Conservation (phyloP, 108 stramenopile genomes). For the Aureococcus anophagefferens region DNA sequence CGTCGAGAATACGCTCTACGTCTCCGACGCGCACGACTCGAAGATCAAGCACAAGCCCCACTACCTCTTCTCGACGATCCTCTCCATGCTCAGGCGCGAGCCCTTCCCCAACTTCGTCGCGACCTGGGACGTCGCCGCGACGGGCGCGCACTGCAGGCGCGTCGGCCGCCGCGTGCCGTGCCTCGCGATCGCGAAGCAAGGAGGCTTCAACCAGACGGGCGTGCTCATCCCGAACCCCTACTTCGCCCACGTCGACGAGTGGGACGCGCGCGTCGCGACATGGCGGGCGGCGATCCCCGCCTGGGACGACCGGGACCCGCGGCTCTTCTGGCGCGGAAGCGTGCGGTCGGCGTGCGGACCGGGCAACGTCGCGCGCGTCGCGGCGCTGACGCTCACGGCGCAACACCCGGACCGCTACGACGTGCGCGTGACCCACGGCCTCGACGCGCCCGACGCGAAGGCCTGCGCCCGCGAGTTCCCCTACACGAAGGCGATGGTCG, state of each 20-base stretch:
- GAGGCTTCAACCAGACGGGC: neutral
- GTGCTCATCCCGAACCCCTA: neutral
- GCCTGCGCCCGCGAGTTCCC: neutral
- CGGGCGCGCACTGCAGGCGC: neutral
- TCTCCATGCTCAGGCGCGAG: neutral
- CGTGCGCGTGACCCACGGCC: neutral
- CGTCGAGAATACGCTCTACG: too few species aligned
- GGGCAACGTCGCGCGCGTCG: neutral
- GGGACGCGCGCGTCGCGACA: neutral
- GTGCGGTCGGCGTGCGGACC: neutral
- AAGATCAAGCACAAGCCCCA: neutral
- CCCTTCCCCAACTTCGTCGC: neutral
- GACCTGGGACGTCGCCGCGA: neutral
- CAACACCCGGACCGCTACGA: neutral
- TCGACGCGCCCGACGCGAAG: neutral
- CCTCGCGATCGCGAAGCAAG: neutral
- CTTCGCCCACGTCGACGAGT: neutral
- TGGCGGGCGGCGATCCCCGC: neutral
- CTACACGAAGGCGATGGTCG: neutral
- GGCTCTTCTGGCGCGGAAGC: neutral
- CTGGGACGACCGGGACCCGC: neutral
- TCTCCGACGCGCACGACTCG: neutral
- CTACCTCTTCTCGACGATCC: neutral
- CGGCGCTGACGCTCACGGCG: neutral
- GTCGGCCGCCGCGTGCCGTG: neutral